Conservation (phyloP, 2,329 filamentous ascomycete genomes). For the Claviceps africana region DNA sequence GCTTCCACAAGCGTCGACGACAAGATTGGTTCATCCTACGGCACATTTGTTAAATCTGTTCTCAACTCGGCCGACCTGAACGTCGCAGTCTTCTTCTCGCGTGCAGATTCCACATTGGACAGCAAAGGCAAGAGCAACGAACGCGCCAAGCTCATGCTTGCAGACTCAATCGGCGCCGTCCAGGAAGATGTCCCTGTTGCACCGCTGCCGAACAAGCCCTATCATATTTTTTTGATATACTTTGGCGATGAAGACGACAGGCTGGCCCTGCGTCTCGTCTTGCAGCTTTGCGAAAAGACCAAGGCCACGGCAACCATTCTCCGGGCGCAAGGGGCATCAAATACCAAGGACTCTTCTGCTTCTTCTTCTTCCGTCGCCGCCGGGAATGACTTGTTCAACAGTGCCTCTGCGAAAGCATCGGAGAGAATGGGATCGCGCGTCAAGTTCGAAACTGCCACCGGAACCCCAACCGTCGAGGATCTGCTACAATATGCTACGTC, state of each 20-base stretch:
- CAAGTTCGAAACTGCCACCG: slow-evolving; percentile 9
- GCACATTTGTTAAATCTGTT: slow-evolving; percentile 56
- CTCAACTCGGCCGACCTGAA: slow-evolving; percentile 52
- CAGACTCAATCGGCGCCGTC: slow-evolving; percentile 43
- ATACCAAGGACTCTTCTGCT: not conserved
- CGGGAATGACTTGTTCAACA: slow-evolving; percentile 6
- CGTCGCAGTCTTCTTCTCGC: slow-evolving; percentile 68
- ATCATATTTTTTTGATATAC: slow-evolving; percentile 79
- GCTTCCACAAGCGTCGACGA: slow-evolving; percentile 16
- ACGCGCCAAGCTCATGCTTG: slow-evolving; percentile 30
- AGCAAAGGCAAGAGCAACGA: slow-evolving; percentile 16
- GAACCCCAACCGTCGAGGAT: slow-evolving; percentile 11
- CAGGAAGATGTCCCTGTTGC: slow-evolving; percentile 40
- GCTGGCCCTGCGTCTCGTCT: slow-evolving; percentile 62
- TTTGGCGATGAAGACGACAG: slow-evolving; percentile 74
- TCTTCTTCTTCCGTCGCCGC: not conserved
- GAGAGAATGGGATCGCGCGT: slow-evolving; percentile 8
- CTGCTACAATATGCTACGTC: slow-evolving; percentile 10
- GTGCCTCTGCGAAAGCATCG: slow-evolving; percentile 4
- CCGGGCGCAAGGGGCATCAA: slow-evolving; percentile 14
- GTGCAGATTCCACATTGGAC: slow-evolving; percentile 32
- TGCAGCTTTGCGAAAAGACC: slow-evolving; percentile 70
- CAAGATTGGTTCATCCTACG: slow-evolving; percentile 40
- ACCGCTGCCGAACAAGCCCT: slow-evolving; percentile 52
- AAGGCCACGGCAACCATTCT: slow-evolving; percentile 67